A percentile compares a stretch with the other conserved stretches of the same genome.
Evolutionary conservation across 1,284 basidiomycete species (phyloP).

Genomic region (Apiotrichum brassicae): DNA sequence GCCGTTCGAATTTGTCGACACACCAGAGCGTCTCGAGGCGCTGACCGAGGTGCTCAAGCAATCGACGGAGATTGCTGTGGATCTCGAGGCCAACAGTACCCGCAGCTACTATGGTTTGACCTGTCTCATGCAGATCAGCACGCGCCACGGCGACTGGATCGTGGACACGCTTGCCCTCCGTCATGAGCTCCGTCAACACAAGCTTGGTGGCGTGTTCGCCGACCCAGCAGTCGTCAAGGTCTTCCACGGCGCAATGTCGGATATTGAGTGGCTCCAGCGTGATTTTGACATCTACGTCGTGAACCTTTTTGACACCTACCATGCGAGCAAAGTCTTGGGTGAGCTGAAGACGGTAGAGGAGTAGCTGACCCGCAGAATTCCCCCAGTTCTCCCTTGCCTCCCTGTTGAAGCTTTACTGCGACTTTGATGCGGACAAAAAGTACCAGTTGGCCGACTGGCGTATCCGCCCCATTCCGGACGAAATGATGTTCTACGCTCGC

Average conservation of each 20-base stretch:
- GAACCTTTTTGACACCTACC: slow-evolving; percentile 92
- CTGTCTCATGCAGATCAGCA: slow-evolving; percentile 90
- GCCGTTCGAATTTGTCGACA: slow-evolving; percentile 69
- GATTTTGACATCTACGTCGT: slow-evolving; percentile 92
- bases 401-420: slow-evolving; percentile 81
- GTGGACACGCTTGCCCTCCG: slow-evolving; percentile 76
- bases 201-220: slow-evolving; percentile 62
- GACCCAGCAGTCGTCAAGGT: slow-evolving; percentile 82
- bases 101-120: slow-evolving; percentile 80
- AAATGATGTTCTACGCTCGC: slow-evolving; percentile 88
- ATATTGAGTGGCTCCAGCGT: slow-evolving; percentile 93
- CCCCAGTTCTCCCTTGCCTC: slow-evolving; percentile 75
- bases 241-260: slow-evolving; percentile 89
- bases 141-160: slow-evolving; percentile 75
- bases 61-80: slow-evolving; percentile 79
- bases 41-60: slow-evolving; percentile 64
- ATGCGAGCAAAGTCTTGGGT: slow-evolving; percentile 82
- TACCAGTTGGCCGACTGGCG: slow-evolving; percentile 98
- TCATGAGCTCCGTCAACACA: slow-evolving; percentile 57
- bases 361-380: slow-evolving; percentile 54
- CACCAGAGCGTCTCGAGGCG: slow-evolving; percentile 53
- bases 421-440: slow-evolving; percentile 88
- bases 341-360: slow-evolving; percentile 16
- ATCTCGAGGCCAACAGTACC: slow-evolving; percentile 88
- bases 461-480: slow-evolving; percentile 76